phyloP scores from a whole-genome alignment of 129 eudicot genomes.

The Silybum marianum region DNA sequence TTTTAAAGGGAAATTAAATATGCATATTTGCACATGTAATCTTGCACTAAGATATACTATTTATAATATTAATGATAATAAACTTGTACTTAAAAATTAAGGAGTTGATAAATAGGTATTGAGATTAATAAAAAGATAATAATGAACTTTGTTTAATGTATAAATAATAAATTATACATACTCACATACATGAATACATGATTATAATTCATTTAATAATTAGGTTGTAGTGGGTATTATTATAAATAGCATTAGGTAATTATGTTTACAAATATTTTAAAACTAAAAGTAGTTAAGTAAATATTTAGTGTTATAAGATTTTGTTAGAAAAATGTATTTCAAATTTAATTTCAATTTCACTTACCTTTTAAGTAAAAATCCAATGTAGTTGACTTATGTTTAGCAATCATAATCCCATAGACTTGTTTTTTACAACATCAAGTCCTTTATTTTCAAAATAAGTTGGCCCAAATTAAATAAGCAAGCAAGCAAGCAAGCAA shows the following conservation, averaged over 20 bases:
- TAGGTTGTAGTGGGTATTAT: too few species aligned
- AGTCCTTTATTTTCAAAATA: too few species aligned
- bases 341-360: too few species aligned
- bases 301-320: too few species aligned
- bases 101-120: not conserved
- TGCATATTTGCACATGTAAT: not conserved
- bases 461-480: too few species aligned
- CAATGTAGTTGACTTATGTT: not conserved
- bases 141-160: not conserved
- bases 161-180: too few species aligned
- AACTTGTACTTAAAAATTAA: not conserved
- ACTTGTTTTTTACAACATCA: too few species aligned
- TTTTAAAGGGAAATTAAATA: not conserved
- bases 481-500: too few species aligned
- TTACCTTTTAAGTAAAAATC: too few species aligned
- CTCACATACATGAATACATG: too few species aligned
- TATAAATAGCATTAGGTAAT: not conserved
- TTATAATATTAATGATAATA: not conserved
- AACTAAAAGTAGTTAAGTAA: not conserved
- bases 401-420: too few species aligned
- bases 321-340: too few species aligned
- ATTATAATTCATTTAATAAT: not conserved
- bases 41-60: not conserved
- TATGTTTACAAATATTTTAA: not conserved
- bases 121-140: not conserved